phyloP scores from a whole-genome alignment of 495 filamentous ascomycete species.

The Penicillium robsamsonii region DNA sequence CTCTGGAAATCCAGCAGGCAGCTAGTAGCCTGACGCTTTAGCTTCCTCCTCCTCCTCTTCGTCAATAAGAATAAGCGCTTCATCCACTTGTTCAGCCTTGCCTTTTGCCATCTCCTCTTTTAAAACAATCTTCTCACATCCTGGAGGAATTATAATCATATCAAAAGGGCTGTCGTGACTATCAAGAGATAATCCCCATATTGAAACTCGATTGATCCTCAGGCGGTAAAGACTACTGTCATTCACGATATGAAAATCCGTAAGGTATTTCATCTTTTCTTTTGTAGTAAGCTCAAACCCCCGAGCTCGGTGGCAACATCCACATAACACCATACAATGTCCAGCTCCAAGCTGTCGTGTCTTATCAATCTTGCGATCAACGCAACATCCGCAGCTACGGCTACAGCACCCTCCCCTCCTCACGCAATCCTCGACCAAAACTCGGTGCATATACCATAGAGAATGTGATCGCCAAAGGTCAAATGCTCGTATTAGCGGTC shows the following conservation, averaged over 20 bases:
- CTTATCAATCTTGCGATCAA: not conserved
- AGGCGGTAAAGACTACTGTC: not conserved
- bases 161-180: not conserved
- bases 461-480: conserved; percentile 12
- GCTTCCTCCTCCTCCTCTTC: not conserved
- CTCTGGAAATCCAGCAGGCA: not conserved
- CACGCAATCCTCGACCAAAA: conserved; percentile 6
- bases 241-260: not conserved
- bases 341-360: conserved; percentile 3
- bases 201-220: not conserved
- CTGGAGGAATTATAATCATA: not conserved
- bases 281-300: not conserved
- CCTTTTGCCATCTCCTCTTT: not conserved
- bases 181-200: not conserved
- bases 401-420: conserved; percentile 3
- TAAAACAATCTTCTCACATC: not conserved
- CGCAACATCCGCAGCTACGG: conserved; percentile 1
- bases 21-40: not conserved
- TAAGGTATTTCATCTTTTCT: not conserved
- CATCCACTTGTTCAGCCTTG: not conserved
- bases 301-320: conserved; percentile 6
- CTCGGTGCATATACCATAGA: conserved; percentile 12
- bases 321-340: conserved; percentile 9
- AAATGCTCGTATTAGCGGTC: not conserved
- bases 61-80: not conserved